Evolutionary conservation across 345 rosid genomes (phyloP), one percentile per base, ranked within the genome.

Genomic region (Theobroma cacao): DNA sequence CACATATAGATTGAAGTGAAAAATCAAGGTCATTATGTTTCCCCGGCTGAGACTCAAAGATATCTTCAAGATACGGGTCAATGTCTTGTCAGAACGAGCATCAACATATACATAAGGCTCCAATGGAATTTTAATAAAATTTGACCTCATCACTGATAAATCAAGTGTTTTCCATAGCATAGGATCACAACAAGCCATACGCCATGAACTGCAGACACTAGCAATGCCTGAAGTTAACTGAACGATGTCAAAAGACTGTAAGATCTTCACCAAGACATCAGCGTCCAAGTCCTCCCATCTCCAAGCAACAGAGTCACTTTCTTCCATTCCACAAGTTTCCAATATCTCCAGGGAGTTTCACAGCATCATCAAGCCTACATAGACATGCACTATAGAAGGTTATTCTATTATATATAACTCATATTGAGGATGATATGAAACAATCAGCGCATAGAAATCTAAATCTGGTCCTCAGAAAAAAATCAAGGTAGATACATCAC

Each of bases 281-380:
- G 76, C 86, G 77, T 92, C 90, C 82, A 93, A 33, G 75, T 95
- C 93, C 85, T 93, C 98, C 98, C 98, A 93, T 86, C 90, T 90
- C 85, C 90, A 86, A 38, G 48, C 53, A 18, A 72, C 74, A 41
- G 65, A 7, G 4, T 58, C 84, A 56, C 80, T 78, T 72, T 90
- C 98, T 82, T 89, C 94, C 90, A 84, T 89, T 76, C 22, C 43
- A 55, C 48, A n/a, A 9, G 38, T 26, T 79, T 50, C 14, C 41
- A 50, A 48, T 56, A 50, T 55, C 62, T 48, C 20, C 20, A 34
- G 48, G 40, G 56, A 72, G 50, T 73, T 77, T 76, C 75, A 76
- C 22, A 48, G 75, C 72, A 79, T 31, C 73, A 76, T 15, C 78
- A 34, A 24, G 17, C 77, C 81, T 80, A 48, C 41, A 77, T 43